Base-by-base conservation (phyloP, 306 rosid species). In the Cyclanthera cordifolia region DNA sequence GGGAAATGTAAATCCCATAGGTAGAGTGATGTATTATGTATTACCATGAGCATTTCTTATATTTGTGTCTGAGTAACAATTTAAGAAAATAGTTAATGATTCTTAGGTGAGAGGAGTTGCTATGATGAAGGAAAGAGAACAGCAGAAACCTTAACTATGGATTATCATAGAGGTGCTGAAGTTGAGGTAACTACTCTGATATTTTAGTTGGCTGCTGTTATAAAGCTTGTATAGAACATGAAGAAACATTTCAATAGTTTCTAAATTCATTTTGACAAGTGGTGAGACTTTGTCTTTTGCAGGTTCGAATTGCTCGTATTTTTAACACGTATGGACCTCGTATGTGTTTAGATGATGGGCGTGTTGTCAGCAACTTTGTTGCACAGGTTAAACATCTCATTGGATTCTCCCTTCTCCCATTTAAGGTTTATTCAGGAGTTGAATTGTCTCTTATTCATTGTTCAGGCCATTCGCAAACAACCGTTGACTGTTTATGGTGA, bases 1-100 rank as follows among this genome's bases (percentile, higher is more conserved):
- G 96, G 98, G 98, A 67, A 93, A 93, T 85, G 98, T 93, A 13
- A 93, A 93, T 81, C 98, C 95, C 15, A 93, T 93, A 37, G 98
- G 98, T 93, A 79, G 73, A 20, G 39, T 73, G 17, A 32, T 72
- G 21, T 46, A 50, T 19, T 15, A 30, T 69, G 4, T 16, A 23
- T 41, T 41, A 55, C 34, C 50, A 19, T 72, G 78, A 4, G 32
- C 70, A 23, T 23, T 43, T 20, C 8, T 17, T 14, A 25, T 55
- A 55, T 12, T 19, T 61, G 46, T 10, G 11, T 61, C 28, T 67
- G 32, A 73, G 49, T 61, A 19, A 37, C 51, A 43, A 14, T 21
- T 64, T 41, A 6, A 43, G 32, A 21, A 41, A 20, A 20, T 43
- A 43, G 19, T 14, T 41, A 41, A 19, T 64, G 45, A 64, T 64